phyloP scores from a whole-genome alignment of 2,329 filamentous ascomycete genomes.

The Elsinoe arachidis region DNA sequence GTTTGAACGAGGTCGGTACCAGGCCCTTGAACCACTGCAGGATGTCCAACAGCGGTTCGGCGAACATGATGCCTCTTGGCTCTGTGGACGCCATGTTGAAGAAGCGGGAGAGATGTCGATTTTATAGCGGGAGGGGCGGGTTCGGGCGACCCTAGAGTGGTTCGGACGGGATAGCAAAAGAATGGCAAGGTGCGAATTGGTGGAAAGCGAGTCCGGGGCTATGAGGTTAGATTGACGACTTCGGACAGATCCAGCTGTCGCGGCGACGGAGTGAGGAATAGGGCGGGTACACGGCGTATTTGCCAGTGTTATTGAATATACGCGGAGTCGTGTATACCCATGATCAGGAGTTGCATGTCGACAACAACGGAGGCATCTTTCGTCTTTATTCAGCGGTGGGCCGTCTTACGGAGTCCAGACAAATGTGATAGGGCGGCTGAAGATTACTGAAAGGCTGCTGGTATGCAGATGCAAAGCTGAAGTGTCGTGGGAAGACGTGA shows the following conservation, averaged over 20 bases:
- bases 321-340: neutral
- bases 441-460: neutral
- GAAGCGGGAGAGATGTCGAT: neutral
- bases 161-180: neutral
- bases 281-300: neutral
- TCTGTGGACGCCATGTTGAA: neutral
- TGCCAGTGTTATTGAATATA: neutral
- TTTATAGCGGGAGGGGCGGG: neutral
- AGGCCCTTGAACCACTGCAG: conserved; percentile 10
- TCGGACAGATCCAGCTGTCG: neutral
- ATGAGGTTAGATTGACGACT: too few relatives aligned
- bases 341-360: conserved; percentile 4
- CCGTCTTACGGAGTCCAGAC: neutral
- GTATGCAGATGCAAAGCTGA: neutral
- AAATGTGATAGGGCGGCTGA: neutral
- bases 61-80: conserved; percentile 9
- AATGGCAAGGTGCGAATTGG: neutral
- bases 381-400: neutral
- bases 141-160: neutral
- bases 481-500: neutral
- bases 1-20: conserved; percentile 14
- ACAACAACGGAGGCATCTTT: neutral
- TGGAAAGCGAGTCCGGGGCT: too few relatives aligned
- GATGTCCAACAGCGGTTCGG: conserved; percentile 7
- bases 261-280: neutral